A percentile compares a stretch with the other conserved stretches of the same genome.
These are phyloP conservation scores for Cucumis cinereus DNA, from an alignment of 306 rosid species.

Conservation along the genomic window DNA sequence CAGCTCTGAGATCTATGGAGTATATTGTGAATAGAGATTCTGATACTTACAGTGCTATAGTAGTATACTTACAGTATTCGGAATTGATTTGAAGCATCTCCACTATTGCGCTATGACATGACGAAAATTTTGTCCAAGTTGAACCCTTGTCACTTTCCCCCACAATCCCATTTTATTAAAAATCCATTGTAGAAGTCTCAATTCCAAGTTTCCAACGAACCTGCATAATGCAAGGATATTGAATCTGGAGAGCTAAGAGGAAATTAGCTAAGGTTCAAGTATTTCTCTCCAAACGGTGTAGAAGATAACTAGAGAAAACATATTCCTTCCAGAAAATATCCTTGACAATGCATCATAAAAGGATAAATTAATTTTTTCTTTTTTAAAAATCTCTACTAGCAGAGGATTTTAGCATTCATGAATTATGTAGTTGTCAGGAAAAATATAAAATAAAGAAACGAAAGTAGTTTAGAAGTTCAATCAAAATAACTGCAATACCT, in stretches of 20 bases:
- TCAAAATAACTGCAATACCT: constrained; percentile 33
- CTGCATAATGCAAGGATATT: neutral
- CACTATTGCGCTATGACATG: neutral
- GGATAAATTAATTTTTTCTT: neutral
- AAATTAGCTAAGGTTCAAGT: neutral
- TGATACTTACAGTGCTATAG: neutral
- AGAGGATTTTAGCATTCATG: too few species aligned
- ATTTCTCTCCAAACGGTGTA: neutral
- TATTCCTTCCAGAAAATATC: neutral
- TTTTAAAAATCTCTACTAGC: too few species aligned
- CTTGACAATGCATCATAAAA: neutral
- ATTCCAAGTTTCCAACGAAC: neutral
- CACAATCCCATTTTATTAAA: neutral
- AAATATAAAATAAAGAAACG: neutral
- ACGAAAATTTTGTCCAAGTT: neutral
- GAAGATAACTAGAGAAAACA: neutral
- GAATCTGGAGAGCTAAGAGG: neutral
- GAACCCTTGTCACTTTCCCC: too few species aligned
- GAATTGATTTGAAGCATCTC: neutral
- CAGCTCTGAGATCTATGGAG: neutral
- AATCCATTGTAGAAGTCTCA: neutral
- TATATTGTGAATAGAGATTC: neutral
- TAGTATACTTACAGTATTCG: neutral
- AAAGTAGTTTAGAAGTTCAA: neutral
- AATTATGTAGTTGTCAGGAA: neutral